phyloP scores from a whole-genome alignment of 345 rosid genomes.

The Anacardium occidentale region DNA sequence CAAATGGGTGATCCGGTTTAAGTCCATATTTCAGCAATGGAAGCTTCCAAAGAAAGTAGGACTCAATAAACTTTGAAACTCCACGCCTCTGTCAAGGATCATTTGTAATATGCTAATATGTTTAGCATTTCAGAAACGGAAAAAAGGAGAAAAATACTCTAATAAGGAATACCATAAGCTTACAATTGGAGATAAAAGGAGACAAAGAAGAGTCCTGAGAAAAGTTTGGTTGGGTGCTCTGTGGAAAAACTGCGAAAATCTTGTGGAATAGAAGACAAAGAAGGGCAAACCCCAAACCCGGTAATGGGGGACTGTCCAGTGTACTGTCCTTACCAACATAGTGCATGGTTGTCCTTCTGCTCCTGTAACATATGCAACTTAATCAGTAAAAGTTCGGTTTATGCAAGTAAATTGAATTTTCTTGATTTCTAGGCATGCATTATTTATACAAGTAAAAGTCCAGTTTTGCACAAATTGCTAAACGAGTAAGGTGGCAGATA shows the following conservation, averaged over 20 bases:
- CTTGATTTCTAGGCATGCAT: no score
- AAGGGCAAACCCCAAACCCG: slow-evolving; percentile 91
- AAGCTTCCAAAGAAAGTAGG: slow-evolving; percentile 71
- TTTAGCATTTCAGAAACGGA: neutral
- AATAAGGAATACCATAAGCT: slow-evolving; percentile 1
- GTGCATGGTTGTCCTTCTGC: slow-evolving; percentile 66
- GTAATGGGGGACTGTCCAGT: slow-evolving; percentile 87
- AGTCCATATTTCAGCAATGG: slow-evolving; percentile 72
- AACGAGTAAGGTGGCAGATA: neutral
- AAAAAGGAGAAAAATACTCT: neutral
- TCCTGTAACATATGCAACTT: slow-evolving; percentile 28
- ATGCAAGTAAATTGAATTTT: no score
- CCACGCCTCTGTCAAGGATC: slow-evolving; percentile 51
- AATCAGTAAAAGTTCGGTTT: no score
- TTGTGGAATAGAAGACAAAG: slow-evolving; percentile 78
- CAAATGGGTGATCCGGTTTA: slow-evolving; percentile 80
- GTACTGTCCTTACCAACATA: slow-evolving; percentile 70
- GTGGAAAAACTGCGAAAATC: slow-evolving; percentile 80
- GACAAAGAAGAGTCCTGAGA: slow-evolving; percentile 48
- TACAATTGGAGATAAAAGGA: slow-evolving; percentile 66
- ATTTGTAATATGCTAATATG: neutral
- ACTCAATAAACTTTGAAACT: slow-evolving; percentile 76
- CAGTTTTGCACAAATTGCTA: no score
- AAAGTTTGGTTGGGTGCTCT: slow-evolving; percentile 65
- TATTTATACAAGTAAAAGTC: neutral